phyloP scores from a whole-genome alignment of 2,329 filamentous ascomycete species.

The Colletotrichum viniferum region DNA sequence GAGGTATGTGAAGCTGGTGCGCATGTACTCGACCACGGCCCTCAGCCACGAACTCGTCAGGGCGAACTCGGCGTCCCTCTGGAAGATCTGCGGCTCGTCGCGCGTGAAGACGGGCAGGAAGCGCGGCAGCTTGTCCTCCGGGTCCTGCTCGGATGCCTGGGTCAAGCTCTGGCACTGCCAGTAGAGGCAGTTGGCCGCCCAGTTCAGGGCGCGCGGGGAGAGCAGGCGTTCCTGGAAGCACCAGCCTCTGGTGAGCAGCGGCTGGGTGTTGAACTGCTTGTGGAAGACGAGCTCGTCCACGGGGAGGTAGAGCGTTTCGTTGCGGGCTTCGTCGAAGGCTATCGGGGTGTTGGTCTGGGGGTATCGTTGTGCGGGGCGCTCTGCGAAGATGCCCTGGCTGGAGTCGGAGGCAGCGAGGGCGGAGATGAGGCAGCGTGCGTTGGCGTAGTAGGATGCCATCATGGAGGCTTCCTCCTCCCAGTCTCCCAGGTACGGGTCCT shows the following conservation, averaged over 20 bases:
- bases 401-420: neutral
- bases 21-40: fast-evolving
- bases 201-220: neutral
- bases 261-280: neutral
- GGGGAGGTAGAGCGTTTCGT: neutral
- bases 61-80: neutral
- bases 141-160: neutral
- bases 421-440: neutral
- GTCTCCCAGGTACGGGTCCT: neutral
- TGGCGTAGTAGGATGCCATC: neutral
- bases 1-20: fast-evolving
- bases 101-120: fast-evolving
- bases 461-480: neutral
- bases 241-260: neutral
- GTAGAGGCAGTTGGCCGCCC: neutral
- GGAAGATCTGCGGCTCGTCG: neutral
- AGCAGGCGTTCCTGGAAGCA: neutral
- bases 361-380: too few relatives aligned
- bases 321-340: neutral
- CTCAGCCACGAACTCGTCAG: neutral
- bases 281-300: neutral
- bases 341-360: too few relatives aligned
- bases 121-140: neutral
- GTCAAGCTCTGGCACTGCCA: neutral
- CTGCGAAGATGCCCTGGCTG: neutral